Base-by-base conservation (phyloP, 2,329 filamentous ascomycete genomes). In the Calonectria henricotiae region DNA sequence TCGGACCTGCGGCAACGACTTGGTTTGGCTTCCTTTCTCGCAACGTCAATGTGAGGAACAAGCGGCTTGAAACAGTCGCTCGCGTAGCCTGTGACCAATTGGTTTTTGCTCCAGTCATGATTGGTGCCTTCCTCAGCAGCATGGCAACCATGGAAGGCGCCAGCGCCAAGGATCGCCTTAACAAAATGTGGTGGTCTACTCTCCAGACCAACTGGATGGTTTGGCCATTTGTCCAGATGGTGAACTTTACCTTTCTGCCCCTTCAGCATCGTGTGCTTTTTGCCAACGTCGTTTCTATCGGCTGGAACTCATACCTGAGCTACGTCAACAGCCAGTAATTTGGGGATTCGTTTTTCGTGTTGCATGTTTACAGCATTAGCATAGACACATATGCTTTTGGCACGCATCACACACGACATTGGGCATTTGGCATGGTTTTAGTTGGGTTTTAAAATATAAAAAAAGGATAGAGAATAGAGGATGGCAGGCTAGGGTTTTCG, bases 171-270 rank as follows among this genome's bases (percentile, higher is more conserved):
- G 89, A 95, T 78, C 95, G 96, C 84, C 86, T 96, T 66, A 83
- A 89, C 70, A 90, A 88, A 78, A 92, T 89, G 70, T 98, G 95
- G 84, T 82, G 84, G 74, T 87, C 89, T 13, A 93, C 93, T 37
- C 89, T 98, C 78, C 88, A 88, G 81, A 92, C 94, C 81, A 98
- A 98, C 85, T 94, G 94, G 88, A 89, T 94, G 85, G 83, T 98
- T 67, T 98, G 95, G 95, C 95, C 95, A 4, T 86, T 87, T 73
- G 94, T 97, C 67, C 95, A 98, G 85, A 86, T 92, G 65, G 87
- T 92, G 79, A 98, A 98, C 86, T 98, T 98, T 85, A 92, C 93
- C 78, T 89, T 96, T 73, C 89, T 98, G 73, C 95, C 95, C 60
- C 86, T 97, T 72, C 90, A 97, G 80, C 91, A 96, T 83, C 89